Conservation (phyloP, 1,284 basidiomycete genomes). For the Kalmanozyma brasiliensis region DNA sequence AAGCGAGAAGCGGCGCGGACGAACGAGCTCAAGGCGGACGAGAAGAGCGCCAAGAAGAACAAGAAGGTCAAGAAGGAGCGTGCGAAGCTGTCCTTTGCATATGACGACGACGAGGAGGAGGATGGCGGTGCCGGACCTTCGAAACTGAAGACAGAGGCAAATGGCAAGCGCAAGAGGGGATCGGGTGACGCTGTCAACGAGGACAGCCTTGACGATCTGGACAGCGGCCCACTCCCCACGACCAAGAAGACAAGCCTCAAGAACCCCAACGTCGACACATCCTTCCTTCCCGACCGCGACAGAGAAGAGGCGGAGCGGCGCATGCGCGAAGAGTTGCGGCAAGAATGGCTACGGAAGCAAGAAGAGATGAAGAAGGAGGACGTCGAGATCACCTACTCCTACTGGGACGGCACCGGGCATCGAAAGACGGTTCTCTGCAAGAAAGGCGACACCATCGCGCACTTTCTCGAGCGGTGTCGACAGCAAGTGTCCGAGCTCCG, state of each 20-base stretch:
- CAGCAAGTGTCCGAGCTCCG: conserved; percentile 91
- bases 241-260: conserved; percentile 78
- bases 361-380: conserved; percentile 87
- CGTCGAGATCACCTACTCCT: conserved; percentile 92
- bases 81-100: conserved; percentile 87
- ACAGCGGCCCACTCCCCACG: conserved; percentile 1
- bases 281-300: conserved; percentile 95
- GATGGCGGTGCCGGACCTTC: conserved; percentile 16
- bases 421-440: conserved; percentile 93
- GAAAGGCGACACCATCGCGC: conserved; percentile 92
- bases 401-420: conserved; percentile 98
- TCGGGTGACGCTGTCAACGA: conserved; percentile 10
- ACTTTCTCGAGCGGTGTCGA: conserved; percentile 91
- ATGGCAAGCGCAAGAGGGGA: conserved; percentile 54
- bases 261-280: conserved; percentile 96
- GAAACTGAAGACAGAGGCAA: conserved; percentile 35
- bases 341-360: conserved; percentile 90
- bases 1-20: conserved; percentile 81
- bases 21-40: conserved; percentile 46
- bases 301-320: conserved; percentile 90
- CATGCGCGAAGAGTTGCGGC: conserved; percentile 85
- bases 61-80: conserved; percentile 88
- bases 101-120: conserved; percentile 61
- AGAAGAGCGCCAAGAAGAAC: conserved; percentile 70
- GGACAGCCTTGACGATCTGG: conserved; percentile 9